These are phyloP conservation scores for Malus fusca DNA, from an alignment of 306 rosid genomes.

Conservation along the genomic window DNA sequence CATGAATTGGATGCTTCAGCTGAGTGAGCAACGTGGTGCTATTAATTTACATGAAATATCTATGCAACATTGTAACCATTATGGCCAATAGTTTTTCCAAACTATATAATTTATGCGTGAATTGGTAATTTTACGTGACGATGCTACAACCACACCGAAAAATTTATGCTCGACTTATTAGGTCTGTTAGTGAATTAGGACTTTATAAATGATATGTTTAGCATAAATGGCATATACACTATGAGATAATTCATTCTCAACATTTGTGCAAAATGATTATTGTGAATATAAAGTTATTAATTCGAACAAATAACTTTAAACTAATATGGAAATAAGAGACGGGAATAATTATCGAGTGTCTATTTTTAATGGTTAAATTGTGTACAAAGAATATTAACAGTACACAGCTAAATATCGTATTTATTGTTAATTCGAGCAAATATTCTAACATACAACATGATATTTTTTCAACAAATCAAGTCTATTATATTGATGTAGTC, in stretches of 20 bases:
- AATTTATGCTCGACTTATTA: background rate
- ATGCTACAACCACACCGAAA: background rate
- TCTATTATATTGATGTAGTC: too few species aligned
- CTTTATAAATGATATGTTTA: background rate
- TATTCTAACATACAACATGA: too few species aligned
- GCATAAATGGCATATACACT: background rate
- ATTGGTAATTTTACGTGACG: too few species aligned
- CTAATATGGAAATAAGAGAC: background rate
- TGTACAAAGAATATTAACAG: background rate
- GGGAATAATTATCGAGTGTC: background rate
- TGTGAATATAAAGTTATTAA: background rate
- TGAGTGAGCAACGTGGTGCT: background rate
- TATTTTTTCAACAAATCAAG: too few species aligned
- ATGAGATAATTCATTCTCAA: background rate
- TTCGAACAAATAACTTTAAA: background rate
- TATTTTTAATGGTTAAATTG: background rate
- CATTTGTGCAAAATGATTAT: background rate
- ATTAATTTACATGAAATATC: too few species aligned
- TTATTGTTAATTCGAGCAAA: background rate
- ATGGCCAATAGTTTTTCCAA: background rate
- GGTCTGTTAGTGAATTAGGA: background rate
- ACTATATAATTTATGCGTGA: too few species aligned
- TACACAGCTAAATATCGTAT: background rate
- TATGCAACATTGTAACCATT: background rate
- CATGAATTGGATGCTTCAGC: background rate